phyloP scores from a whole-genome alignment of 129 eudicot species.

The Kitagawia praeruptora region DNA sequence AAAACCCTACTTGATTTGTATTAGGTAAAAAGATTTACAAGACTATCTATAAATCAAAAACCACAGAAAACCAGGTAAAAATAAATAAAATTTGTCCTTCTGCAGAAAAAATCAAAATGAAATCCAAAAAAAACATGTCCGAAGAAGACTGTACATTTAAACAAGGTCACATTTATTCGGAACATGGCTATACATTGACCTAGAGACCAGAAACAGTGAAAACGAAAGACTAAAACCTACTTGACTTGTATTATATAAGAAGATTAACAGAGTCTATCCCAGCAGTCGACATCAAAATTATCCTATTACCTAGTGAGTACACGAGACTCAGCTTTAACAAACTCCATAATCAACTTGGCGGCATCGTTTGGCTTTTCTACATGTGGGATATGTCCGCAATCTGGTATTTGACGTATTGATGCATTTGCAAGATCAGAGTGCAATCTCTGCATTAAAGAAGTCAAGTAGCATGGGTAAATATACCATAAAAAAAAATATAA shows the following conservation, averaged over 20 bases:
- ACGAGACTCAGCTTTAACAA: constrained; percentile 19
- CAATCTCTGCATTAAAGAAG: constrained; percentile 39
- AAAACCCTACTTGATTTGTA: no score
- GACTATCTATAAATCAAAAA: no score
- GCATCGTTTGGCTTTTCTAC: constrained; percentile 64
- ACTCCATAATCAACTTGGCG: constrained; percentile 47
- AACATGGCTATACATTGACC: not conserved
- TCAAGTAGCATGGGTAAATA: not conserved
- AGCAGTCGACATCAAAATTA: not conserved
- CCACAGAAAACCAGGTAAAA: no score
- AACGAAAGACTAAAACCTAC: not conserved
- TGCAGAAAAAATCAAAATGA: not conserved
- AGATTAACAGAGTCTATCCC: not conserved
- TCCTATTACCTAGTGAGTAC: not conserved
- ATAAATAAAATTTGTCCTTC: no score
- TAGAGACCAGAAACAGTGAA: not conserved
- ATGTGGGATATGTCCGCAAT: constrained; percentile 85
- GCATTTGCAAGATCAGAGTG: constrained; percentile 66
- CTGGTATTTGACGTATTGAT: constrained; percentile 53
- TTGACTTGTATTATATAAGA: not conserved
- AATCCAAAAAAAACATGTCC: no score
- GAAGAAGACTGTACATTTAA: not conserved
- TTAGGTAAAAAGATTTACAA: no score
- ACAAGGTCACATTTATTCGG: not conserved
- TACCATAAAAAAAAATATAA: not conserved